Conservation (phyloP, 2,329 filamentous ascomycete genomes). For the Ceratocystis harringtonii region DNA sequence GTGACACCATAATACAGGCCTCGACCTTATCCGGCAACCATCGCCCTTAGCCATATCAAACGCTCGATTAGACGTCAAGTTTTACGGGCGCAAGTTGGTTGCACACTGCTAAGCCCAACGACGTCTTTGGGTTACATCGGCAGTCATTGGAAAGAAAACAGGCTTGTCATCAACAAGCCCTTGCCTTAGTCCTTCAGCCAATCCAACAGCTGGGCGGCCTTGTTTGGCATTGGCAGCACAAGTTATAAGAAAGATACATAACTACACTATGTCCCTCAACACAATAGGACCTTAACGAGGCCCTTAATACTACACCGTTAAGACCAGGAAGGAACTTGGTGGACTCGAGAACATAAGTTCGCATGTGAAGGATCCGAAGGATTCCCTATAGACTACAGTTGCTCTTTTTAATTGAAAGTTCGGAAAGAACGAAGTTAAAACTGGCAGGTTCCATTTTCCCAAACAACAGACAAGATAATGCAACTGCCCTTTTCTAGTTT, state of each 20-base stretch:
- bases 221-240: too few relatives aligned
- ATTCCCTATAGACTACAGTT: not conserved
- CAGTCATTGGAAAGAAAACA: not conserved
- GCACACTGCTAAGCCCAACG: not conserved
- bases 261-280: too few relatives aligned
- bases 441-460: not conserved
- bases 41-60: not conserved
- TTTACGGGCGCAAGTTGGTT: slow-evolving; percentile 3
- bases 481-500: not conserved
- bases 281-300: too few relatives aligned
- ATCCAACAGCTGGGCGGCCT: too few relatives aligned
- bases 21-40: not conserved
- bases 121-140: slow-evolving; percentile 1
- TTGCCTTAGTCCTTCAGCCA: too few relatives aligned
- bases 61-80: not conserved
- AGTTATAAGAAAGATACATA: too few relatives aligned
- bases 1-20: not conserved
- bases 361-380: not conserved
- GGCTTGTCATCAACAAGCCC: too few relatives aligned
- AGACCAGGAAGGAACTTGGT: not conserved
- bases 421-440: slow-evolving; percentile 1
- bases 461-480: not conserved
- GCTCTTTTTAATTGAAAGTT: not conserved
- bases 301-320: not conserved
- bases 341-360: slow-evolving; percentile 1